phyloP scores from a whole-genome alignment of 176 grass and related monocot species.

The Cenchrus fungigraminus region DNA sequence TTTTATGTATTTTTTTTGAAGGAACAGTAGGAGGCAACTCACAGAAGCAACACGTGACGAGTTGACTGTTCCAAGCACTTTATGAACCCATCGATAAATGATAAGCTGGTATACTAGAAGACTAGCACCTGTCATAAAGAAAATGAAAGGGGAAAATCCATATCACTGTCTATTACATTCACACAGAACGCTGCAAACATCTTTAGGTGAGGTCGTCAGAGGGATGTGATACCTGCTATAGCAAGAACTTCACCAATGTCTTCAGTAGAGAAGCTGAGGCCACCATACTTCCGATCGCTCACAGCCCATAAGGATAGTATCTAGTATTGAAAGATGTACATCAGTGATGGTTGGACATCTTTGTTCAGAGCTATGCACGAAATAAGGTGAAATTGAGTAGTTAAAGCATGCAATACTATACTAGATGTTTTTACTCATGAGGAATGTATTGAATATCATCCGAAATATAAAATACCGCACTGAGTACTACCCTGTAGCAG shows the following conservation, averaged over 20 bases:
- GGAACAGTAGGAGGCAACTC: slow-evolving; percentile 1
- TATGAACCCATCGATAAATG: slow-evolving; percentile 61
- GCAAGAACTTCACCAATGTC: slow-evolving; percentile 73
- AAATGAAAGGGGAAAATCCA: background rate
- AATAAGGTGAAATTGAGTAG: background rate
- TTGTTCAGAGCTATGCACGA: background rate
- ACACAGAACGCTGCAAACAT: slow-evolving; percentile 23
- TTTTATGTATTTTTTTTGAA: background rate
- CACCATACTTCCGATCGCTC: slow-evolving; percentile 66
- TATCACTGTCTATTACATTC: background rate
- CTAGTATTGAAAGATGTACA: slow-evolving; percentile 36
- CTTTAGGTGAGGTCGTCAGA: background rate
- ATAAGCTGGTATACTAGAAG: slow-evolving; percentile 69
- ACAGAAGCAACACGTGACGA: slow-evolving; percentile 58
- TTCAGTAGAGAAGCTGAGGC: slow-evolving; percentile 67
- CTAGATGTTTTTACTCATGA: background rate
- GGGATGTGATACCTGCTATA: slow-evolving; percentile 56
- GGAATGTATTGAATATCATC: background rate
- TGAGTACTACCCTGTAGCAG: background rate
- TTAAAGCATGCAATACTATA: background rate
- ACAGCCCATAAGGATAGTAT: slow-evolving; percentile 80
- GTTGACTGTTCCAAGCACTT: slow-evolving; percentile 49
- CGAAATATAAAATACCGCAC: background rate
- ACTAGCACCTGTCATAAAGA: slow-evolving; percentile 46
- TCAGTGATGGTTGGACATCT: background rate